A percentile compares a stretch with the other conserved stretches of the same genome.
These are phyloP conservation scores for Diutina siamensis DNA, from an alignment of 1,139 yeast genomes.

Conservation along the genomic window DNA sequence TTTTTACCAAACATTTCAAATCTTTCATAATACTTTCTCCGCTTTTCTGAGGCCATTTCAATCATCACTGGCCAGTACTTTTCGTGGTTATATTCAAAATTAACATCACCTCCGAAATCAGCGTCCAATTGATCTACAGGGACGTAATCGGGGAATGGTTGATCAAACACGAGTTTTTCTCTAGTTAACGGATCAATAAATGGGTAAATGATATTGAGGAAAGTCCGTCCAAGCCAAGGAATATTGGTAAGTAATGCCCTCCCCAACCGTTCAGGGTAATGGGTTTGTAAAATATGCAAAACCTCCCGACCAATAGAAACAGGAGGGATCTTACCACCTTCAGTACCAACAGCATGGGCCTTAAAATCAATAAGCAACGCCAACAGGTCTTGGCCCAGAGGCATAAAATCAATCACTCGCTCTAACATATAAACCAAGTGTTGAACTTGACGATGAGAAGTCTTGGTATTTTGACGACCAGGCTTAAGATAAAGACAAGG, in stretches of 20 bases:
- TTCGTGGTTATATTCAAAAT: constrained; percentile 71
- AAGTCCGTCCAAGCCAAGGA: constrained; percentile 88
- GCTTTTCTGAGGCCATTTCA: constrained; percentile 45
- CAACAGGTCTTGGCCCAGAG: constrained; percentile 37
- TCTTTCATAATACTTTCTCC: constrained; percentile 43
- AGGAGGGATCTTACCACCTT: constrained; percentile 69
- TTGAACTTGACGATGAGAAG: constrained; percentile 33
- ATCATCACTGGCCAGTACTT: constrained; percentile 70
- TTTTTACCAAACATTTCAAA: constrained; percentile 55
- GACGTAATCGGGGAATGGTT: constrained; percentile 75
- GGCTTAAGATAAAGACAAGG: constrained; percentile 39
- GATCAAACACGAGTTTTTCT: constrained; percentile 82
- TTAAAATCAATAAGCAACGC: constrained; percentile 34
- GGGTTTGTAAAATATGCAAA: constrained; percentile 79
- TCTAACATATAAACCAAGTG: constrained; percentile 41
- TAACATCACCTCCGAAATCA: constrained; percentile 73
- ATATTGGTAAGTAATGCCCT: constrained; percentile 82
- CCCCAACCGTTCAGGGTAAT: constrained; percentile 92
- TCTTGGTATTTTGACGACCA: constrained; percentile 37
- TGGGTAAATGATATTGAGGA: constrained; percentile 80
- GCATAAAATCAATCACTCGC: constrained; percentile 36
- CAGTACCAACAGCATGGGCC: constrained; percentile 29
- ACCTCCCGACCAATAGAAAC: constrained; percentile 63
- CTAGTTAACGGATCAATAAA: constrained; percentile 92
- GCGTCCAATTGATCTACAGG: constrained; percentile 72